Conservation (phyloP, 257 asterid genomes). For the Parsonsia alboflavescens region DNA sequence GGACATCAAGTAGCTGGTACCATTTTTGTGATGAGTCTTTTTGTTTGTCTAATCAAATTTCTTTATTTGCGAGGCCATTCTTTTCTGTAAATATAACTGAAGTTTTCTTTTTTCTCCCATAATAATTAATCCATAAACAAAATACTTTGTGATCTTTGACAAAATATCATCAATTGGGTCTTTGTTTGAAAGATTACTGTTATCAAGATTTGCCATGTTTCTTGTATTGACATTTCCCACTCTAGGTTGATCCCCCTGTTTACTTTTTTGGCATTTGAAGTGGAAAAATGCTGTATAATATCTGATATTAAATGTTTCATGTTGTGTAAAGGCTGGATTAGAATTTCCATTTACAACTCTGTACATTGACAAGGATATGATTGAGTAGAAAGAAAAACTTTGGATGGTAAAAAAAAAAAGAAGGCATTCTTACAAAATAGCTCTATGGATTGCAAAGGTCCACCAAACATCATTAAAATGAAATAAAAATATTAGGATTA, state of each 20-base stretch:
- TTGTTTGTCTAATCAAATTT: background rate
- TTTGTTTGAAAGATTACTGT: background rate
- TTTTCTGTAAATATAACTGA: background rate
- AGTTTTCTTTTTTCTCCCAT: background rate
- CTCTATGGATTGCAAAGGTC: background rate
- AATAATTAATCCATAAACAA: background rate
- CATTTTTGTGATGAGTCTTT: background rate
- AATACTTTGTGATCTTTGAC: background rate
- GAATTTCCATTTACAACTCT: background rate
- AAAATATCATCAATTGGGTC: background rate
- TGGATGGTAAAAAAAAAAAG: too few species aligned
- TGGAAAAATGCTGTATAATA: background rate
- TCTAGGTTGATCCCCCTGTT: background rate
- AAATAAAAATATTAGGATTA: too few species aligned
- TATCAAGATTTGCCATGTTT: background rate
- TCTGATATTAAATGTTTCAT: background rate
- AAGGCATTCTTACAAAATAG: background rate
- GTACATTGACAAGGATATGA: background rate
- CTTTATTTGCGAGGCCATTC: background rate
- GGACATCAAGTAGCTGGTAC: background rate
- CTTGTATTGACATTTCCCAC: background rate
- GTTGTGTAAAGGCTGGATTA: background rate
- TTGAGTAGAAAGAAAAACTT: background rate
- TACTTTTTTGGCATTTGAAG: background rate
- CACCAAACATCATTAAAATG: too few species aligned